phyloP scores from a whole-genome alignment of 164 flowering plant species.

The Berberis thunbergii region DNA sequence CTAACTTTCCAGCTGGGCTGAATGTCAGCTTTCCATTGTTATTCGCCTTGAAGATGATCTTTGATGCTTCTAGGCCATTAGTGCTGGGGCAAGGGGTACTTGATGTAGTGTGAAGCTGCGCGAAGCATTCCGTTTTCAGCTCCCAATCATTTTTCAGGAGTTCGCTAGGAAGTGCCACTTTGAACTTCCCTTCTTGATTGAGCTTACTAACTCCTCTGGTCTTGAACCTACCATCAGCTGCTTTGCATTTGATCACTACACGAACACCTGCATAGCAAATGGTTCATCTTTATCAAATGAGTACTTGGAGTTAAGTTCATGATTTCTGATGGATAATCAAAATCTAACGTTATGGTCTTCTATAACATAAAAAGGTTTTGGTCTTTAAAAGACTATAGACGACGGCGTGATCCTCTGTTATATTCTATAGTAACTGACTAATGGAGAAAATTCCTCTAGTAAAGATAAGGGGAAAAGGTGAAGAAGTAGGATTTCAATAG shows the following conservation, averaged over 20 bases:
- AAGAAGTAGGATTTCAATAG: too few species aligned
- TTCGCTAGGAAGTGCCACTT: slow-evolving; percentile 38
- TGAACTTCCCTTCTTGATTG: slow-evolving; percentile 60
- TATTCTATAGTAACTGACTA: too few species aligned
- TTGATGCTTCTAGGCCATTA: slow-evolving; percentile 41
- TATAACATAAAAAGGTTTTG: too few species aligned
- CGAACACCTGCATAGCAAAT: slow-evolving; percentile 39
- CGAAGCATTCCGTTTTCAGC: slow-evolving; percentile 61
- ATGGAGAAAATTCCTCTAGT: too few species aligned
- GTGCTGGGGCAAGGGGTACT: slow-evolving; percentile 48
- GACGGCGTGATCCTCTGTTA: too few species aligned
- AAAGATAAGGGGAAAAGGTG: too few species aligned
- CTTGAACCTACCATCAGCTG: slow-evolving; percentile 30
- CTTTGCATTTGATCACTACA: slow-evolving; percentile 60
- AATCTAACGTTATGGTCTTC: too few species aligned
- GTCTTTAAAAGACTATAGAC: too few species aligned
- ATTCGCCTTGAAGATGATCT: slow-evolving; percentile 33
- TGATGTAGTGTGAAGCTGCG: slow-evolving; percentile 62
- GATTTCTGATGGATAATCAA: too few species aligned
- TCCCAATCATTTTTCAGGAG: slow-evolving; percentile 32
- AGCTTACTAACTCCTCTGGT: slow-evolving; percentile 49
- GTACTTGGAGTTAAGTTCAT: too few species aligned
- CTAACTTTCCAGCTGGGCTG: slow-evolving; percentile 33
- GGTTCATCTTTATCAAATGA: too few species aligned
- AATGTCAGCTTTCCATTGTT: slow-evolving; percentile 35